Percentiles rank a stretch among this genome's conserved stretches.
Evolutionary conservation across 331 rosid species (phyloP).

Genomic region (Quercus tomentella): DNA sequence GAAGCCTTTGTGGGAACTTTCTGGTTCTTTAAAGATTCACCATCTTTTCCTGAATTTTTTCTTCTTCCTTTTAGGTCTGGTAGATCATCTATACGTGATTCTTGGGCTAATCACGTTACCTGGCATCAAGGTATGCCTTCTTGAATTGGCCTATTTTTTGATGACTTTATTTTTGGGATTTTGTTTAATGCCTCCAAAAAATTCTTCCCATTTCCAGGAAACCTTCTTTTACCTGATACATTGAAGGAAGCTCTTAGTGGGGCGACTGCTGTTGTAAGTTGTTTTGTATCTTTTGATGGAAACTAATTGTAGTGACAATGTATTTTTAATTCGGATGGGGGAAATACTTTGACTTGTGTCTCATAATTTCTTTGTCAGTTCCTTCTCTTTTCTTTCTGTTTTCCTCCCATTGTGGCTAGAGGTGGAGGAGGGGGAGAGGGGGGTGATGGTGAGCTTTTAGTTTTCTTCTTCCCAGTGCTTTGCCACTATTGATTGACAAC

Average conservation of each 20-base stretch:
- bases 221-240: constrained; percentile 76
- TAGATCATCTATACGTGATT: constrained; percentile 66
- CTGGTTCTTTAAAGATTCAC: not conserved
- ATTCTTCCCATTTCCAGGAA: constrained; percentile 47
- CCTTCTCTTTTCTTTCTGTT: no score
- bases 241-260: constrained; percentile 79
- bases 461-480: no score
- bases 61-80: constrained; percentile 67
- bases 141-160: constrained; percentile 2
- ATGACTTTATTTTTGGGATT: constrained; percentile 3
- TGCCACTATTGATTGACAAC: no score
- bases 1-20: not conserved
- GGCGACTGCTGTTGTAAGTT: constrained; percentile 88
- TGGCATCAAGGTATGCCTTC: constrained; percentile 80
- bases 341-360: not conserved
- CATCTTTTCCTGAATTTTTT: constrained; percentile 4
- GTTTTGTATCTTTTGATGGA: constrained; percentile 12
- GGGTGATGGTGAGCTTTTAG: no score
- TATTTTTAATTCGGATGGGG: not conserved
- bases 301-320: not conserved
- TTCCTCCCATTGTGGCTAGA: no score
- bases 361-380: not conserved
- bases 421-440: no score
- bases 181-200: constrained; percentile 18
- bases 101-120: constrained; percentile 63